Conservation (phyloP, 2,329 filamentous ascomycete species). For the Colletotrichum costaricense region DNA sequence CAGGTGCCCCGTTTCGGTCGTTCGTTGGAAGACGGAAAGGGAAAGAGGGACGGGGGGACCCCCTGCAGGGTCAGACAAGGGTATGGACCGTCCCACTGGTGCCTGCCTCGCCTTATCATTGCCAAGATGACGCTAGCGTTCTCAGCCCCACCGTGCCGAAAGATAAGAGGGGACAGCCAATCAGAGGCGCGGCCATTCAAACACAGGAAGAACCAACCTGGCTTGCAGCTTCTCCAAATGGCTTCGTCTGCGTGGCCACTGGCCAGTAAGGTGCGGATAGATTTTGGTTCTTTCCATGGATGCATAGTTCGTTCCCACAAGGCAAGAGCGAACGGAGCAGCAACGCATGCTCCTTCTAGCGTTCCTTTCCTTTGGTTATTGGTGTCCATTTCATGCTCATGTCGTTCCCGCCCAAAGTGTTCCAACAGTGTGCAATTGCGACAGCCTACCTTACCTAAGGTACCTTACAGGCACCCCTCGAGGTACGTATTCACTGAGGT, state of each 20-base stretch:
- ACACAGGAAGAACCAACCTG: neutral
- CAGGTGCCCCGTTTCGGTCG: neutral
- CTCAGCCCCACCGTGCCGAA: constrained; percentile 13
- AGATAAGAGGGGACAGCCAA: constrained; percentile 34
- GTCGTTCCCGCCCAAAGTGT: no score
- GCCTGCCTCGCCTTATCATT: constrained; percentile 33
- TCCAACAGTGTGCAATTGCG: no score
- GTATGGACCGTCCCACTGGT: neutral
- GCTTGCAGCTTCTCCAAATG: constrained; percentile 27
- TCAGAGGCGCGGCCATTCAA: neutral
- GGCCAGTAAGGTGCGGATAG: no score
- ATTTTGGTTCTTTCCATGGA: neutral
- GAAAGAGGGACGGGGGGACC: constrained; percentile 8
- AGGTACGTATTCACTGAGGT: neutral
- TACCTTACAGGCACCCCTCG: neutral
- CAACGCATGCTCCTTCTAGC: constrained; percentile 1
- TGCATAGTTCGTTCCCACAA: neutral
- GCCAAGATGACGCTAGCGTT: constrained; percentile 24
- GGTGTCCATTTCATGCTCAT: no score
- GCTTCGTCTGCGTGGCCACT: neutral
- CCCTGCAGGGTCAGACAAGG: constrained; percentile 11
- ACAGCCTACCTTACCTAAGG: no score
- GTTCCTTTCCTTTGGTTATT: constrained; percentile 18
- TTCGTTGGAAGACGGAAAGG: neutral
- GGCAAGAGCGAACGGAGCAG: constrained; percentile 9